A percentile compares a stretch with the other conserved stretches of the same genome.
Evolutionary conservation across 768 basidiomycete genomes (phyloP).

Genomic region (Saitozyma podzolica): DNA sequence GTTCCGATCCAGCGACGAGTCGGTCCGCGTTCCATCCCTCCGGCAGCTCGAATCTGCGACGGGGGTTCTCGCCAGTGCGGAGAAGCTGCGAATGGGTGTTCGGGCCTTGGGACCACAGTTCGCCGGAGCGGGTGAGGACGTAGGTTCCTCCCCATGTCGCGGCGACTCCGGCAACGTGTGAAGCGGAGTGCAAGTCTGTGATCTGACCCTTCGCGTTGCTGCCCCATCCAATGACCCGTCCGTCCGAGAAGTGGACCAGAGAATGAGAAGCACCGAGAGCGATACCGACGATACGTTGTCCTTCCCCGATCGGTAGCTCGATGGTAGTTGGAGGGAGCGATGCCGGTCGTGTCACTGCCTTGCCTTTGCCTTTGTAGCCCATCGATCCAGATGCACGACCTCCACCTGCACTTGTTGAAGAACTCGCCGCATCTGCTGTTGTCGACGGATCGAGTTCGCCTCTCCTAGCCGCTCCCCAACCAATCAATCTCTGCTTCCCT

Average conservation of each 20-base stretch:
- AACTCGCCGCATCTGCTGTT: neutral
- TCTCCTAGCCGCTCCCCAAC: conserved; percentile 84
- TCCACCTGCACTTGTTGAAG: neutral
- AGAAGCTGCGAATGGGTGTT: conserved; percentile 46
- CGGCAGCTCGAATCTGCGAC: conserved; percentile 7
- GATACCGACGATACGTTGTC: conserved; percentile 47
- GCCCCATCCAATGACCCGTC: conserved; percentile 62
- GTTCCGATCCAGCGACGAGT: conserved; percentile 80
- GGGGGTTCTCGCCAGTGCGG: neutral
- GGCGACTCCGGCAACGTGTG: conserved; percentile 13
- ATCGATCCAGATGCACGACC: neutral
- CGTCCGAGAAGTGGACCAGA: conserved; percentile 57
- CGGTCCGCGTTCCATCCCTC: conserved; percentile 5
- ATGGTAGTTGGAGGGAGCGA: conserved; percentile 52
- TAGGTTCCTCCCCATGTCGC: conserved; percentile 42
- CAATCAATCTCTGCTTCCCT: conserved; percentile 55
- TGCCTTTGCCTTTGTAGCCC: conserved; percentile 20
- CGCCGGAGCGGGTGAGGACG: conserved; percentile 6
- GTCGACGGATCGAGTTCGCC: conserved; percentile 69
- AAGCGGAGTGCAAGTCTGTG: conserved; percentile 36
- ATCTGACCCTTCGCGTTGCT: conserved; percentile 73
- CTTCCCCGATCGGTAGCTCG: conserved; percentile 56
- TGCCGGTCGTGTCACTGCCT: conserved; percentile 13
- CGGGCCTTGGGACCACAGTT: conserved; percentile 33
- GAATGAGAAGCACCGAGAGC: conserved; percentile 63